Conservation (phyloP, 805 yeast species). For the Suhomyces canberraensis region DNA sequence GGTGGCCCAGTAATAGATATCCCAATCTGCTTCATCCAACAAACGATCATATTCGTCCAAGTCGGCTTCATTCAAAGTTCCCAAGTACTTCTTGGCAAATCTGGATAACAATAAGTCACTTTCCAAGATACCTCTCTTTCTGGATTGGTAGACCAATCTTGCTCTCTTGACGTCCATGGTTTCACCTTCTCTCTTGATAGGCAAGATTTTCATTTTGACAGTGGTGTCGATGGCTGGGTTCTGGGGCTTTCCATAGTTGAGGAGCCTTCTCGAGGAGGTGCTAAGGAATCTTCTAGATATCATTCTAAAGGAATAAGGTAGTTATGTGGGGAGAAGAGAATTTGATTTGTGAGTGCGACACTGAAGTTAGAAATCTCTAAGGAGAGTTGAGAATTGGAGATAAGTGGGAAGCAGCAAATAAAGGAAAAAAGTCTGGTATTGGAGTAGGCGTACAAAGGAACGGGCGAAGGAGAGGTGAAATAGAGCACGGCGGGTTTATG, state of each 20-base stretch:
- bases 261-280: constrained; percentile 11
- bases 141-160: constrained; percentile 83
- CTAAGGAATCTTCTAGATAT: constrained; percentile 8
- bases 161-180: constrained; percentile 72
- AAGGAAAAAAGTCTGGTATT: too few relatives aligned
- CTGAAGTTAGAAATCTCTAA: too few relatives aligned
- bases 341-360: too few relatives aligned
- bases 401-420: too few relatives aligned
- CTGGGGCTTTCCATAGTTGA: constrained; percentile 43
- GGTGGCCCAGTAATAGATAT: constrained; percentile 97
- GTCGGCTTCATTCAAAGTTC: constrained; percentile 56
- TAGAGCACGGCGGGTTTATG: too few relatives aligned
- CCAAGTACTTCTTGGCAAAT: constrained; percentile 76
- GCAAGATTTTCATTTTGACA: constrained; percentile 65
- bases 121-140: constrained; percentile 94
- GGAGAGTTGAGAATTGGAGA: too few relatives aligned
- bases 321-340: too few relatives aligned
- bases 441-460: too few relatives aligned
- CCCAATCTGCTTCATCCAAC: constrained; percentile 97
- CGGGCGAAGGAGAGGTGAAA: too few relatives aligned
- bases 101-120: constrained; percentile 82
- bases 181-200: constrained; percentile 76
- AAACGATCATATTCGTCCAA: constrained; percentile 81
- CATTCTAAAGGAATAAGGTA: neutral
- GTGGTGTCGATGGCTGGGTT: constrained; percentile 41